Evolutionary conservation across 1,284 basidiomycete genomes (phyloP).

Genomic region (Ustilago lituana): DNA sequence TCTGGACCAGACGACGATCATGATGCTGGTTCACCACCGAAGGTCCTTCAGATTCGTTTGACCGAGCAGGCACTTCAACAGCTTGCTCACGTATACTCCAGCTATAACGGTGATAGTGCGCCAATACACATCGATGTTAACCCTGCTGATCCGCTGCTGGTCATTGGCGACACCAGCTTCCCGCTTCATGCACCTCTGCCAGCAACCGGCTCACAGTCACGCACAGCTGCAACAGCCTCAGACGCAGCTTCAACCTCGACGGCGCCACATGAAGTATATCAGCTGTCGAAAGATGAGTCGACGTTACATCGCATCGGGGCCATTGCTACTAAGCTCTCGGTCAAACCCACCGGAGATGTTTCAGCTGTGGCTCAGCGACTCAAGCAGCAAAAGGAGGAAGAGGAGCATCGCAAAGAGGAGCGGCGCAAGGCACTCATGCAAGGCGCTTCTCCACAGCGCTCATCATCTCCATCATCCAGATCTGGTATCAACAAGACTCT

Average conservation of each 20-base stretch:
- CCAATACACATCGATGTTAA: slow-evolving; percentile 32
- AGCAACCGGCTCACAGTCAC: background rate
- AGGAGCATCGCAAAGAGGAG: slow-evolving; percentile 44
- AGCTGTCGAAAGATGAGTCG: slow-evolving; percentile 38
- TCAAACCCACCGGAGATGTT: slow-evolving; percentile 36
- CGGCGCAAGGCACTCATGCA: slow-evolving; percentile 34
- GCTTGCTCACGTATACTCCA: slow-evolving; percentile 15
- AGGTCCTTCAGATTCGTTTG: slow-evolving; percentile 32
- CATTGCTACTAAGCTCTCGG: slow-evolving; percentile 35
- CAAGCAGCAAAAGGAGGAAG: slow-evolving; percentile 47
- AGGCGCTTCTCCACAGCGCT: slow-evolving; percentile 23
- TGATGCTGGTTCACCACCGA: slow-evolving; percentile 6
- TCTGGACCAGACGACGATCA: background rate
- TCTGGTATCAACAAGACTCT: slow-evolving; percentile 22
- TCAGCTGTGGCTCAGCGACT: slow-evolving; percentile 41
- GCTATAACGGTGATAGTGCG: background rate
- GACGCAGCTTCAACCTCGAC: slow-evolving; percentile 19
- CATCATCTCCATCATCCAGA: slow-evolving; percentile 18
- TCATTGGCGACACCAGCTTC: slow-evolving; percentile 23
- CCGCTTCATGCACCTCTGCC: slow-evolving; percentile 29
- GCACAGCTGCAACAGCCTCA: background rate
- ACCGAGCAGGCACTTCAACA: slow-evolving; percentile 36
- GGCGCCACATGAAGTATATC: slow-evolving; percentile 37
- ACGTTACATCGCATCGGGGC: slow-evolving; percentile 28
- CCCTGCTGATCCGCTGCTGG: slow-evolving; percentile 15